Evolutionary conservation across 345 rosid genomes (phyloP).

Genomic region (Euphorbia pulcherrima): DNA sequence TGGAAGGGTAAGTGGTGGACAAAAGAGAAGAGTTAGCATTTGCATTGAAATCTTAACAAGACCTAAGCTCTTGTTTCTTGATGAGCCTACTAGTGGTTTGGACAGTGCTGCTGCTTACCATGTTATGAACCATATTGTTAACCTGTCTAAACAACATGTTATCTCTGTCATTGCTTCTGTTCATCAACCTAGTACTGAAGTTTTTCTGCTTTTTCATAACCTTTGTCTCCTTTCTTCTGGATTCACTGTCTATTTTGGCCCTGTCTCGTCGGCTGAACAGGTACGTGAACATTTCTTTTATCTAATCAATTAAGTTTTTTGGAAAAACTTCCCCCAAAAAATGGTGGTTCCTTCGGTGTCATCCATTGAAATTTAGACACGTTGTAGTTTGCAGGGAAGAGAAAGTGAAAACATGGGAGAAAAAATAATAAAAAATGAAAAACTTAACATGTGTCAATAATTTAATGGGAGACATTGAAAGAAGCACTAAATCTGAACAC

Average conservation of each 20-base stretch:
- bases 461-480: too few relatives aligned
- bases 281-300: too few relatives aligned
- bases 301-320: too few relatives aligned
- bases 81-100: constrained; percentile 15
- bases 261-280: not conserved
- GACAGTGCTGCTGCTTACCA: constrained; percentile 17
- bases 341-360: too few relatives aligned
- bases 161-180: constrained; percentile 1
- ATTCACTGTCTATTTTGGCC: constrained; percentile 9
- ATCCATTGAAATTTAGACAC: too few relatives aligned
- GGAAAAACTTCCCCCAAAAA: too few relatives aligned
- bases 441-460: too few relatives aligned
- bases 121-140: not conserved
- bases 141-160: not conserved
- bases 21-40: constrained; percentile 18
- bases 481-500: too few relatives aligned
- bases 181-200: constrained; percentile 17
- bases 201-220: constrained; percentile 6
- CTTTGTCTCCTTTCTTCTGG: constrained; percentile 13
- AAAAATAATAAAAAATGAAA: too few relatives aligned
- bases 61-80: constrained; percentile 14
- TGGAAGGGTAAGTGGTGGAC: constrained; percentile 15
- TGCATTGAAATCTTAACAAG: constrained; percentile 12
- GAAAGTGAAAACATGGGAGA: too few relatives aligned
- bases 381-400: too few relatives aligned